Evolutionary conservation across 2,329 filamentous ascomycete species (phyloP).

Genomic region (Dactylonectria estremocensis): DNA sequence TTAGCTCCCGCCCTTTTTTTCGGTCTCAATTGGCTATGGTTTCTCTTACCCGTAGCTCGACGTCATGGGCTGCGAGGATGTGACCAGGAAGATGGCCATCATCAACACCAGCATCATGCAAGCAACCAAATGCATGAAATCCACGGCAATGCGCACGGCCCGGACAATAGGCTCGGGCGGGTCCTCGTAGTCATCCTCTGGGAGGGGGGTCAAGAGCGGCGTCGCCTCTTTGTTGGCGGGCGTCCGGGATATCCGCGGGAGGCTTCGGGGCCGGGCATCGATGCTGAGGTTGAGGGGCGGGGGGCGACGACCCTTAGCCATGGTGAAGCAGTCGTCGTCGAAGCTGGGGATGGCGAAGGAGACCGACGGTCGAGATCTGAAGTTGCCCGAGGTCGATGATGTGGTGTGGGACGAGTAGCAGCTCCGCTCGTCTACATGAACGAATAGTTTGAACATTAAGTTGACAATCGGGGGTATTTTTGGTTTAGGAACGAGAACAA

Average conservation of each 20-base stretch:
- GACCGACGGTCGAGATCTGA: slow-evolving; percentile 23
- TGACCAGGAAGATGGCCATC: slow-evolving; percentile 52
- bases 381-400: slow-evolving; percentile 11
- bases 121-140: slow-evolving; percentile 51
- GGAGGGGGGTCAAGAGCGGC: slow-evolving; percentile 44
- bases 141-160: slow-evolving; percentile 49
- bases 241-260: slow-evolving; percentile 43
- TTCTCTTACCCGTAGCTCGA: slow-evolving; percentile 42
- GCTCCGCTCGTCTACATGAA: slow-evolving; percentile 23
- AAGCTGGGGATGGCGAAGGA: slow-evolving; percentile 25
- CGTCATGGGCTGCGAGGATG: slow-evolving; percentile 41
- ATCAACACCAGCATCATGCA: slow-evolving; percentile 52
- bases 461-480: background rate
- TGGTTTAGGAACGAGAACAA: no score
- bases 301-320: slow-evolving; percentile 51
- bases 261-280: slow-evolving; percentile 42
- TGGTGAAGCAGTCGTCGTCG: slow-evolving; percentile 33
- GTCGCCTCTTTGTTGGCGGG: slow-evolving; percentile 42
- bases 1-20: background rate
- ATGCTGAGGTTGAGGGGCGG: slow-evolving; percentile 54
- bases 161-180: slow-evolving; percentile 42
- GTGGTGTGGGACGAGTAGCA: slow-evolving; percentile 26
- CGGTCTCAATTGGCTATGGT: slow-evolving; percentile 10
- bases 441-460: slow-evolving; percentile 33
- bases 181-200: slow-evolving; percentile 43